Evolutionary conservation across 192 early-diverging fungal genomes (phyloP), one percentile per base, ranked within the genome.

Genomic region (Chytriomyces confervae): DNA sequence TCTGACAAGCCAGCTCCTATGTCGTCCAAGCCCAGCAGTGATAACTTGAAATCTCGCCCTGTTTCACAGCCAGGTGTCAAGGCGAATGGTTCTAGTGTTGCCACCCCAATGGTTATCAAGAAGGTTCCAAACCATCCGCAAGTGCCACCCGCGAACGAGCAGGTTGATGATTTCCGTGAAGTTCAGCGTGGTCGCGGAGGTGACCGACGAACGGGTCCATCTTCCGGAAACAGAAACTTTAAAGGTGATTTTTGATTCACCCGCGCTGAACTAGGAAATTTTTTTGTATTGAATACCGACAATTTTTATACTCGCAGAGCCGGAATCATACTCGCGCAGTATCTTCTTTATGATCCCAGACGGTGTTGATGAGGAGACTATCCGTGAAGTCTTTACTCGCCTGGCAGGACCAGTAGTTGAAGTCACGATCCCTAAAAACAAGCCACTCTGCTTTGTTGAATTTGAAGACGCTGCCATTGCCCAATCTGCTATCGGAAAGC

Each of bases 361-460:
- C 23, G 86, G 77, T 44, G 78, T 90, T 53, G 80, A 85, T 20
- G 68, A 83, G 13, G 77, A 85, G 3, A 80, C 82, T 48, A 79
- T 95, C 76, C 83, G 80, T 20, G 85, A 86, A 20, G 88, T 82
- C 5, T 92, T 92, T 18, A 20, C 45, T 75, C 72, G 69, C 57
- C 83, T 84, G 57, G 84, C 91, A 79, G 93, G 93, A 3, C 46
- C 72, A 1, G 85, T 94, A 13, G 80, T 80, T 53, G 76, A 84
- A 53, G 81, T 95, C 44, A 91, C 93, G 65, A 86, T 89, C 50
- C 78, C 78, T 45, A 51, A 66, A 5, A 72, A 82, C 49, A 91
- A 89, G 82, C 72, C 69, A 13, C 83, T 87, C 50, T 91, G 89
- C 3, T 91, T 93, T 79, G 89, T 93, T 29, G 92, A 95, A 75